Base-by-base conservation (phyloP, 495 filamentous ascomycete genomes). In the Xylaria telfairii region DNA sequence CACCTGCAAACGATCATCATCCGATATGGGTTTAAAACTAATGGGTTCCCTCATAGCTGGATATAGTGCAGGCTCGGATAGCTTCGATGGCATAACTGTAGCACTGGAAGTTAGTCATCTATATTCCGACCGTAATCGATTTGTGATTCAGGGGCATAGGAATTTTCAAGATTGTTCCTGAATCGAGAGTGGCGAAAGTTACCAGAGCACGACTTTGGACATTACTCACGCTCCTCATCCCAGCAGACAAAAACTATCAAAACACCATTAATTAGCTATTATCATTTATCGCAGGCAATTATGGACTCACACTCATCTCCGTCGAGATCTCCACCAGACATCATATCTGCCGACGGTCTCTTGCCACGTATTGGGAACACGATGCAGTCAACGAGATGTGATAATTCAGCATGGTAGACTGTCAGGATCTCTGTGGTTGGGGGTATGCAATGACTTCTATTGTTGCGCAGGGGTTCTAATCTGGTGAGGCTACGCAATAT, bases 251-350 rank as follows among this genome's bases (percentile, higher is more conserved):
- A 86, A 60, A 87, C 84, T 87, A 60, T 28, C 17, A 62, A 28
- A 64, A n/a, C 24, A 8, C 5, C 4, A 10, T 3, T 7, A 2
- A 53, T 62, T 30, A 69, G 54, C 42, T 19, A 21, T 2, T 6
- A n/a, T 15, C 37, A n/a, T 26, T 46, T 12, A n/a, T 24, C 1
- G 0, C 24, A 71, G 62, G 44, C 42, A 17, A 28, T 59, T 59
- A 7, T 24, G 26, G 62, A 71, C 81, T 73, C 75, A 83, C 84
- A 87, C 60, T 73, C 82, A 71, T 87, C 85, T 19, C 85, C 84
- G 62, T 87, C 85, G 12, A 87, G 71, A 62, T 87, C 85, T 8
- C 85, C 85, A 9, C 85, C 85, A 28, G 84, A 87, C 85, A 87
- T 86, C 59, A 87, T 68, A 74, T 87, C 85, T 9, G 84, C 85